A percentile compares a stretch with the other conserved stretches of the same genome.
Evolutionary conservation across 306 rosid genomes (phyloP).

Genomic region (Cicer judaicum): DNA sequence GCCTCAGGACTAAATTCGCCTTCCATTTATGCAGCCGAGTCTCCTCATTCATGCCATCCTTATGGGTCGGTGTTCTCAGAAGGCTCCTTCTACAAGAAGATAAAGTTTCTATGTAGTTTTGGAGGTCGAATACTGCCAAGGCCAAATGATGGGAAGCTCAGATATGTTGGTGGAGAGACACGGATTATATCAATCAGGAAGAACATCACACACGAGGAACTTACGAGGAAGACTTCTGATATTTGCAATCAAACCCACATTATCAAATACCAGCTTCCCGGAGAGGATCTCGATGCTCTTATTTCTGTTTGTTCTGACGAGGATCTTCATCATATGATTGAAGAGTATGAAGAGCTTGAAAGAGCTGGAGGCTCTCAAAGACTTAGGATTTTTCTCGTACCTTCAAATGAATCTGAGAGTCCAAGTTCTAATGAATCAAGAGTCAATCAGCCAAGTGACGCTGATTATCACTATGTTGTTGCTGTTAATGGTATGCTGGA

Average conservation of each 20-base stretch:
- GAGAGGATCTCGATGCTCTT: slow-evolving; percentile 97
- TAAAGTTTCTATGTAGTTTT: slow-evolving; percentile 88
- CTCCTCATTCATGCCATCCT: slow-evolving; percentile 62
- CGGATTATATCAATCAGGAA: slow-evolving; percentile 71
- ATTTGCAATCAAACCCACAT: slow-evolving; percentile 73
- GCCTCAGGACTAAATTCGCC: slow-evolving; percentile 50
- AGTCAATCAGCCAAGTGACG: slow-evolving; percentile 57
- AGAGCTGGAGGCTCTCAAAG: slow-evolving; percentile 76
- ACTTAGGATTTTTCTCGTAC: slow-evolving; percentile 78
- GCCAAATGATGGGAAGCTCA: slow-evolving; percentile 82
- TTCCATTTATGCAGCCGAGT: slow-evolving; percentile 49
- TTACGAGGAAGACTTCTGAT: slow-evolving; percentile 68
- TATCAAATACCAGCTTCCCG: slow-evolving; percentile 94
- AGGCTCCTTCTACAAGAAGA: slow-evolving; percentile 59
- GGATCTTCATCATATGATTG: slow-evolving; percentile 91
- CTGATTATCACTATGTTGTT: slow-evolving; percentile 71
- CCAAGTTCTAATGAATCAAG: slow-evolving; percentile 64
- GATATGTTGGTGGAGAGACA: slow-evolving; percentile 95
- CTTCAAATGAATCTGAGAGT: slow-evolving; percentile 74
- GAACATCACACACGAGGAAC: slow-evolving; percentile 62
- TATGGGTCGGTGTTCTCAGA: slow-evolving; percentile 54
- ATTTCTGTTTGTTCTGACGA: slow-evolving; percentile 92
- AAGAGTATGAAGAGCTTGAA: slow-evolving; percentile 87
- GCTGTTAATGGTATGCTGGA: slow-evolving; percentile 83
- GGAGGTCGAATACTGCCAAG: slow-evolving; percentile 91